phyloP scores from a whole-genome alignment of 768 basidiomycete species.

The Tulasnella sp. region DNA sequence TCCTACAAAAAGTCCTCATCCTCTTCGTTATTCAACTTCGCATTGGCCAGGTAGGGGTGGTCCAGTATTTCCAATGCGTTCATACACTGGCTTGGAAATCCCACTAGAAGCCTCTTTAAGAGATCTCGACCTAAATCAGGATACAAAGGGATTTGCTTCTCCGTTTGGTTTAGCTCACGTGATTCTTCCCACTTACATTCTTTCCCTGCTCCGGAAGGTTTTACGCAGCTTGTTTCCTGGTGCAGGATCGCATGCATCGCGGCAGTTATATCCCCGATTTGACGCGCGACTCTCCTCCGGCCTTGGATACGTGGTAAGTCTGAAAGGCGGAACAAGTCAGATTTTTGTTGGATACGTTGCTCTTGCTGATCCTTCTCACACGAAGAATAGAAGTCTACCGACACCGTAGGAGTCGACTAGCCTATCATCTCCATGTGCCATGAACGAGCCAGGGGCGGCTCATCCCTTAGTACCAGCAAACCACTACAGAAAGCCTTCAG shows the following conservation, averaged over 20 bases:
- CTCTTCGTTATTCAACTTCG: background rate
- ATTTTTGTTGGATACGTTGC: too few species aligned
- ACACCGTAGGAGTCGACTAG: background rate
- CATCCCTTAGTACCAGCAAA: background rate
- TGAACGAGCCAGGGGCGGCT: background rate
- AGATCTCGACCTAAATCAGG: background rate
- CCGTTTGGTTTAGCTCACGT: background rate
- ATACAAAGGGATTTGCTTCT: background rate
- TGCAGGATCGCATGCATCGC: background rate
- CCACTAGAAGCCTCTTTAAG: background rate
- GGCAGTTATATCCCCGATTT: background rate
- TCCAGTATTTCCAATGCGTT: background rate
- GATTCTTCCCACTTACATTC: background rate
- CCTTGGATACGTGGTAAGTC: background rate
- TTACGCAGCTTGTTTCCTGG: background rate
- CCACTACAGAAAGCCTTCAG: background rate
- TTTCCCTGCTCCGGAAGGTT: background rate
- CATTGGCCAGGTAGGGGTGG: background rate
- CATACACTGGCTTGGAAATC: background rate
- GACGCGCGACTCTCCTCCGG: background rate
- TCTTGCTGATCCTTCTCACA: background rate
- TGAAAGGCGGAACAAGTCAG: background rate
- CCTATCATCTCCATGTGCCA: background rate
- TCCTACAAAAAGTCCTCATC: too few species aligned
- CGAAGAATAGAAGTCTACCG: background rate